Conservation (phyloP, 441 rosid species). For the Populus hybrid region DNA sequence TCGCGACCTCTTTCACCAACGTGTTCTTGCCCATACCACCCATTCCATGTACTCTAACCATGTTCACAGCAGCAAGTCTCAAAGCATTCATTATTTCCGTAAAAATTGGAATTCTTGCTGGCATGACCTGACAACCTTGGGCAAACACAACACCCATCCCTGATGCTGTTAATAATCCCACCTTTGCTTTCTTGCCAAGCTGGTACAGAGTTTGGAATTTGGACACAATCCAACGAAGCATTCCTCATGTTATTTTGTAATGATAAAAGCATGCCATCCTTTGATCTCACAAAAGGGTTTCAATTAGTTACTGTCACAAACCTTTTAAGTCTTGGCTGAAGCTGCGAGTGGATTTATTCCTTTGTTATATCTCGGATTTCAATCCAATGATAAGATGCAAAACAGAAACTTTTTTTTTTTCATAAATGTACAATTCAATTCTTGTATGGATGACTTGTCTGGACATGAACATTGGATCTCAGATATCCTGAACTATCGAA, state of each 20-base stretch:
- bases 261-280: no score
- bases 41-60: slow-evolving; percentile 19
- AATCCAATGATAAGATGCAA: no score
- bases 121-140: not conserved
- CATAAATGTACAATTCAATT: no score
- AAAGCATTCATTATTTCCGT: not conserved
- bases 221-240: slow-evolving; percentile 18
- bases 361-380: no score
- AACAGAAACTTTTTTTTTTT: no score
- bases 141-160: not conserved
- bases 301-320: no score
- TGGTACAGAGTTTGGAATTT: slow-evolving; percentile 8
- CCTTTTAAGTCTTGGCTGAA: no score
- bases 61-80: not conserved
- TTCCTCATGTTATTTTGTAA: not conserved
- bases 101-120: slow-evolving; percentile 11
- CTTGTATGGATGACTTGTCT: no score
- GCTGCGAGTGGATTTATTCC: no score
- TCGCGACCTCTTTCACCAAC: slow-evolving; percentile 5
- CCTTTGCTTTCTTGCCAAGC: slow-evolving; percentile 17
- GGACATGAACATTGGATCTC: no score
- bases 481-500: no score
- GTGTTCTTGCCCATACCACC: slow-evolving; percentile 28
- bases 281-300: no score
- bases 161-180: not conserved